phyloP scores from a whole-genome alignment of 495 filamentous ascomycete genomes.

The Sporormia fimetaria region DNA sequence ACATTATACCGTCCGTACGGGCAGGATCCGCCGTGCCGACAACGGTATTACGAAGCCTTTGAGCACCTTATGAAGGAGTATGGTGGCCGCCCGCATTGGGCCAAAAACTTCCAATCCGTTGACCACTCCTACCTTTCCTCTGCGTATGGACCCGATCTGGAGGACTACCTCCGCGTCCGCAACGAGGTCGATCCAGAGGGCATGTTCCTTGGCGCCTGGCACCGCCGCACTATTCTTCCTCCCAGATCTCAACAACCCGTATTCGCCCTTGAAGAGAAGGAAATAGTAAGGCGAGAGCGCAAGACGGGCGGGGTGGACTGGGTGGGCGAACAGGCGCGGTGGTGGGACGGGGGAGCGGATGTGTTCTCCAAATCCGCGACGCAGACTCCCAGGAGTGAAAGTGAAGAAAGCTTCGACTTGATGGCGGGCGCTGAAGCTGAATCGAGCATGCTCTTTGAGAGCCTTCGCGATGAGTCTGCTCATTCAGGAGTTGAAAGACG shows the following conservation, averaged over 20 bases:
- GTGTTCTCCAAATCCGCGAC: conserved; percentile 19
- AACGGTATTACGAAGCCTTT: conserved; percentile 84
- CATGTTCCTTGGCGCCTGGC: conserved; percentile 88
- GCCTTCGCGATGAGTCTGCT: conserved; percentile 17
- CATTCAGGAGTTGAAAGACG: background rate
- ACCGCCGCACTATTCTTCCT: conserved; percentile 55
- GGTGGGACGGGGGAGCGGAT: conserved; percentile 16
- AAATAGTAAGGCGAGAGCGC: conserved; percentile 14
- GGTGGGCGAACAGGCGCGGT: conserved; percentile 37
- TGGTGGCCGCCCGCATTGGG: conserved; percentile 89
- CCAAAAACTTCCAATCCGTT: conserved; percentile 70
- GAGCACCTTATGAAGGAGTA: conserved; percentile 92
- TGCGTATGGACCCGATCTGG: conserved; percentile 48
- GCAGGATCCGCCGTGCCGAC: conserved; percentile 62
- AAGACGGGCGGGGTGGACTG: conserved; percentile 43
- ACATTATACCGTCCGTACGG: conserved; percentile 87
- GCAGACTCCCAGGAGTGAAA: conserved; percentile 35
- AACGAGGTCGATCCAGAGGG: conserved; percentile 74
- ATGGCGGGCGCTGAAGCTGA: conserved; percentile 37
- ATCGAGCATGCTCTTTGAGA: conserved; percentile 23
- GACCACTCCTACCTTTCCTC: conserved; percentile 43
- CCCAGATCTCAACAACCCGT: conserved; percentile 11
- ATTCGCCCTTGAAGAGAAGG: conserved; percentile 23
- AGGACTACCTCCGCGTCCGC: conserved; percentile 55
- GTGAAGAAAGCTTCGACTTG: conserved; percentile 56